These are phyloP conservation scores for Rhizopogon vesiculosus DNA, from an alignment of 768 basidiomycete genomes.

Conservation along the genomic window DNA sequence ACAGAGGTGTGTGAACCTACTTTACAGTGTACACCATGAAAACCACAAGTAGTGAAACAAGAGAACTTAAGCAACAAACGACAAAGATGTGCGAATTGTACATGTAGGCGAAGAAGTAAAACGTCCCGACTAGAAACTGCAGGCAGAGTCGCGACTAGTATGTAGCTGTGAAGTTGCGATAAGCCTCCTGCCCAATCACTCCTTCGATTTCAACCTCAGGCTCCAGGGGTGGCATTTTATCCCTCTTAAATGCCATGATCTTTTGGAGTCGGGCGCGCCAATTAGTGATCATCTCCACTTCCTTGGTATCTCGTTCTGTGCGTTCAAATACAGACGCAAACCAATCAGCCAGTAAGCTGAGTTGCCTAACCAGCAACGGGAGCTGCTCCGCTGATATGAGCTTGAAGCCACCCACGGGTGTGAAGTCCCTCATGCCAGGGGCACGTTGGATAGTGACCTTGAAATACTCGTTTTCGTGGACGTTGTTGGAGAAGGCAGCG, in stretches of 20 bases:
- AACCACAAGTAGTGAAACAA: neutral
- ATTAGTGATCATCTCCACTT: conserved; percentile 80
- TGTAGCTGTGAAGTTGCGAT: conserved; percentile 54
- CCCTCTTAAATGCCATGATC: conserved; percentile 60
- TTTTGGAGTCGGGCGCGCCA: conserved; percentile 80
- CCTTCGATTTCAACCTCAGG: conserved; percentile 28
- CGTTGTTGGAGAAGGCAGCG: conserved; percentile 77
- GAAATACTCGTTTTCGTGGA: conserved; percentile 94
- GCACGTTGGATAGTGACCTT: conserved; percentile 89
- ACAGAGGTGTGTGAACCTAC: neutral
- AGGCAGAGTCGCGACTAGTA: conserved; percentile 27
- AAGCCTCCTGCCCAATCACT: conserved; percentile 47
- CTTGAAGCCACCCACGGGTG: conserved; percentile 91
- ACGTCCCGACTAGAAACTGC: neutral
- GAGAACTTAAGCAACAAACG: neutral
- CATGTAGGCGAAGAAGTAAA: neutral
- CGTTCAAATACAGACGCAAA: conserved; percentile 80
- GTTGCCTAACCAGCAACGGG: conserved; percentile 83
- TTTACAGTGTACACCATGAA: neutral
- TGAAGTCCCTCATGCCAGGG: conserved; percentile 89
- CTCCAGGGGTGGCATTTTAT: conserved; percentile 14
- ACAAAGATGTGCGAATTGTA: neutral
- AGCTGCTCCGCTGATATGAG: conserved; percentile 86
- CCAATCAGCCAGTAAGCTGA: conserved; percentile 85
- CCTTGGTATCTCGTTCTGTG: conserved; percentile 65